phyloP scores from a whole-genome alignment of 2,329 filamentous ascomycete genomes.

The Penicillium oxalicum region DNA sequence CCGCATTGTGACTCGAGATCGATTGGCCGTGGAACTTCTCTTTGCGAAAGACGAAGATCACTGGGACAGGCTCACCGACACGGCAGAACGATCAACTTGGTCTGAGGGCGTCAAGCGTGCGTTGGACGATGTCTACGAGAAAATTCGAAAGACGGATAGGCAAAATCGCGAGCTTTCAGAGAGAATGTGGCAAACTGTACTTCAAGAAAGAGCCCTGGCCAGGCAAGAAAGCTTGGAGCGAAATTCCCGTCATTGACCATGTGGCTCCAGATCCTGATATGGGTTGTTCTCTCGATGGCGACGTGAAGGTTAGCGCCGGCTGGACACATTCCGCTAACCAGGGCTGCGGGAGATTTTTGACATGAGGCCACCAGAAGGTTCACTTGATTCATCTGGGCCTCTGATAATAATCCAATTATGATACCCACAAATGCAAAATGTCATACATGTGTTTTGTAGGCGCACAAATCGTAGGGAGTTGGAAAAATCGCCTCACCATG shows the following conservation, averaged over 20 bases:
- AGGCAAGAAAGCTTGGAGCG: constrained; percentile 20
- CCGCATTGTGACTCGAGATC: constrained; percentile 28
- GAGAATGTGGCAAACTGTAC: constrained; percentile 37
- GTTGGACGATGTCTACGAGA: constrained; percentile 17
- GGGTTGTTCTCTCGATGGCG: too few relatives aligned
- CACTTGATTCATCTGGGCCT: too few relatives aligned
- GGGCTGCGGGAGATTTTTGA: too few relatives aligned
- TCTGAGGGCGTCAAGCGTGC: constrained; percentile 13
- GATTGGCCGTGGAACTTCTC: constrained; percentile 25
- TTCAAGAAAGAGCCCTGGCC: constrained; percentile 34
- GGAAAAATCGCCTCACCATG: too few relatives aligned
- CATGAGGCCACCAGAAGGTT: too few relatives aligned
- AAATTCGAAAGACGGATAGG: constrained; percentile 24
- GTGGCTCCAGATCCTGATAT: too few relatives aligned
- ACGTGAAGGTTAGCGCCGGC: too few relatives aligned
- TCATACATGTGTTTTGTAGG: too few relatives aligned
- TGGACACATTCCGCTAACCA: too few relatives aligned
- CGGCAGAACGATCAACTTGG: constrained; percentile 22
- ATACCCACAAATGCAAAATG: not conserved
- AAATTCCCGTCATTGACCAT: too few relatives aligned
- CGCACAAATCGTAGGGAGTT: too few relatives aligned
- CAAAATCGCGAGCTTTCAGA: constrained; percentile 26
- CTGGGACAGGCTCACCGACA: constrained; percentile 35
- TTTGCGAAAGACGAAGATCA: constrained; percentile 38
- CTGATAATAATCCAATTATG: not conserved